Percentiles rank a stretch among this genome's conserved stretches.
phyloP scores from a whole-genome alignment of 2,329 filamentous ascomycete species.

The Dissoconium aciculare region DNA sequence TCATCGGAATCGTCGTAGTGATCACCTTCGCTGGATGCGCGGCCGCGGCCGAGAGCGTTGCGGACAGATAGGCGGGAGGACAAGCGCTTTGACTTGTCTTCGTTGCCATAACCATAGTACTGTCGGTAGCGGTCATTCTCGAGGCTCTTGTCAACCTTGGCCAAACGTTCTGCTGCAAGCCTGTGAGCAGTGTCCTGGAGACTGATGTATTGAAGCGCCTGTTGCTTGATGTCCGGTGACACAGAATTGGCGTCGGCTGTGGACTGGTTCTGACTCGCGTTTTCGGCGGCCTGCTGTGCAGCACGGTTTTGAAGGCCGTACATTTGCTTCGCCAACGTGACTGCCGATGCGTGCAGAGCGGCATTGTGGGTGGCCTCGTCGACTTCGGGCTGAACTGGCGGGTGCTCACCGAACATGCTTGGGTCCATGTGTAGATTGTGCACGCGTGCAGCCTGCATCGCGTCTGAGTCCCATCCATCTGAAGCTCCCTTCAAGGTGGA shows the following conservation, averaged over 20 bases:
- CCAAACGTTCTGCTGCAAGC: slow-evolving; percentile 67
- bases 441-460: slow-evolving; percentile 47
- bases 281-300: slow-evolving; percentile 15
- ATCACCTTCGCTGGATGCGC: slow-evolving; percentile 51
- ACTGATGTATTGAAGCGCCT: slow-evolving; percentile 40
- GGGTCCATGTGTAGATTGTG: slow-evolving; percentile 54
- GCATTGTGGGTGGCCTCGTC: slow-evolving; percentile 61
- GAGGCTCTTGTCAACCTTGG: slow-evolving; percentile 61
- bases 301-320: slow-evolving; percentile 46
- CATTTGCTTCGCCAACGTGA: slow-evolving; percentile 83
- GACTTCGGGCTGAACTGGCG: slow-evolving; percentile 46
- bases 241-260: slow-evolving; percentile 18
- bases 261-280: too few relatives aligned
- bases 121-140: slow-evolving; percentile 49
- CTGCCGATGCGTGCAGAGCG: slow-evolving; percentile 62
- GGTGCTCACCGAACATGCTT: slow-evolving; percentile 64
- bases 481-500: slow-evolving; percentile 15
- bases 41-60: slow-evolving; percentile 32
- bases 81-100: slow-evolving; percentile 35
- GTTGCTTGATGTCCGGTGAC: slow-evolving; percentile 37
- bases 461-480: slow-evolving; percentile 31
- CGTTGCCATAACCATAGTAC: slow-evolving; percentile 59
- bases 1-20: slow-evolving; percentile 37
- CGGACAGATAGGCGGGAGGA: slow-evolving; percentile 36
- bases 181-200: slow-evolving; percentile 79